phyloP scores from a whole-genome alignment of 305 asterid species.

The Stenogyne calaminthoides region DNA sequence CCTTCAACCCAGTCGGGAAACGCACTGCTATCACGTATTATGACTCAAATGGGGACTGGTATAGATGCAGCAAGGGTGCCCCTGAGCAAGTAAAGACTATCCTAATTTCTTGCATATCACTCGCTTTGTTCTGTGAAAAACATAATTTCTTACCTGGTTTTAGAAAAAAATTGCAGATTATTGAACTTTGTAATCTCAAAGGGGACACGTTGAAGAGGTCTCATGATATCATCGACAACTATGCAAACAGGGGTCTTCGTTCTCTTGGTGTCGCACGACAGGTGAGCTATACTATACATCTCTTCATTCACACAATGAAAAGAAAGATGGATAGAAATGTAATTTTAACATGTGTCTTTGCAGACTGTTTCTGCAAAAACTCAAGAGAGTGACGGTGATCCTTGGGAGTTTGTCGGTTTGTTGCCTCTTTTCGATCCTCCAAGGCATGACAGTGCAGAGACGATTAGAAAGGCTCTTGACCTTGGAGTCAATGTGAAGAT shows the following conservation, averaged over 20 bases:
- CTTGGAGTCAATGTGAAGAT: slow-evolving; percentile 92
- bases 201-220: slow-evolving; percentile 64
- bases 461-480: slow-evolving; percentile 81
- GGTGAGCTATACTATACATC: slow-evolving; percentile 32
- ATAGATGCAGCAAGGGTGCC: slow-evolving; percentile 94
- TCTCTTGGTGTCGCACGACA: slow-evolving; percentile 81
- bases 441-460: slow-evolving; percentile 97
- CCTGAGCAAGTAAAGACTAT: slow-evolving; percentile 79
- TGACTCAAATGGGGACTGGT: slow-evolving; percentile 76
- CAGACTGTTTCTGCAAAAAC: slow-evolving; percentile 63
- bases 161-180: slow-evolving; percentile 44
- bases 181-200: slow-evolving; percentile 74
- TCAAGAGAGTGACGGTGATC: slow-evolving; percentile 62
- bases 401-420: slow-evolving; percentile 88
- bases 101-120: not conserved
- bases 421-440: slow-evolving; percentile 96
- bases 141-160: not conserved
- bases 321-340: not conserved
- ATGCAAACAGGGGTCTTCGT: slow-evolving; percentile 94
- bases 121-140: not conserved
- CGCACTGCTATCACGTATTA: slow-evolving; percentile 88
- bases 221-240: slow-evolving; percentile 68
- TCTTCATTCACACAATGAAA: not conserved
- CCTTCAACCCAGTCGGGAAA: slow-evolving; percentile 90
- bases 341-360: not conserved